Percentiles rank a stretch among this genome's conserved stretches.
Conservation (phyloP, 1,284 basidiomycete genomes). For the Golubevia pallescens region DNA sequence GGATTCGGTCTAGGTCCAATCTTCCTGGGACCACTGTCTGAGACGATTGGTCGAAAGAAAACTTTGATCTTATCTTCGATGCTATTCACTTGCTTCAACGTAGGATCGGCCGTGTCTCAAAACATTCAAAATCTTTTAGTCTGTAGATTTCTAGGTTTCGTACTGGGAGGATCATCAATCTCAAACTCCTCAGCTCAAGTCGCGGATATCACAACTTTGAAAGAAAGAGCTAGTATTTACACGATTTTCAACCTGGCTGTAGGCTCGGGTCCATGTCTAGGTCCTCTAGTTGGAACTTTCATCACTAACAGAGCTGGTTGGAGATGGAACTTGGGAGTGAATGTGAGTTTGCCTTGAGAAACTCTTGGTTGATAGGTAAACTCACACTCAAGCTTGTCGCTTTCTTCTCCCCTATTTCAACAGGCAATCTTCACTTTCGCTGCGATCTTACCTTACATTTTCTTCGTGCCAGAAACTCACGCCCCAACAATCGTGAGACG, state of each 20-base stretch:
- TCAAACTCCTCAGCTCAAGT: not conserved
- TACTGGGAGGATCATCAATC: not conserved
- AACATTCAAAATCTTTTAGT: not conserved
- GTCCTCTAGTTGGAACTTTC: not conserved
- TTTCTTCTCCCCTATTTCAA: too few species aligned
- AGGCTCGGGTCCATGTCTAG: not conserved
- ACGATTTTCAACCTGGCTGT: not conserved
- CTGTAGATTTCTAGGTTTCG: not conserved
- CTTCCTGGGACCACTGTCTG: too few species aligned
- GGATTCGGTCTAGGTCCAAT: not conserved
- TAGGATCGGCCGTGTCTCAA: not conserved
- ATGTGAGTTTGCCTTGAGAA: too few species aligned
- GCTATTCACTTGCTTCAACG: not conserved
- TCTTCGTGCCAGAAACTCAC: not conserved
- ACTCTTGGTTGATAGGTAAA: too few species aligned
- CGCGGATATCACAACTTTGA: not conserved
- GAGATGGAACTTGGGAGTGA: not conserved
- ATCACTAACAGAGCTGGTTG: not conserved
- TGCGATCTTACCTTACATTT: not conserved
- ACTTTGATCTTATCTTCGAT: not conserved
- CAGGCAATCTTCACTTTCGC: too few species aligned
- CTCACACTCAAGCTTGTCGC: too few species aligned
- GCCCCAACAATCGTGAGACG: too few species aligned
- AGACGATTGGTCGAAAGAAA: too few species aligned
- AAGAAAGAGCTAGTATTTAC: not conserved